phyloP scores from a whole-genome alignment of 1,139 yeast species.

The Zygotorulaspora mrakii region DNA sequence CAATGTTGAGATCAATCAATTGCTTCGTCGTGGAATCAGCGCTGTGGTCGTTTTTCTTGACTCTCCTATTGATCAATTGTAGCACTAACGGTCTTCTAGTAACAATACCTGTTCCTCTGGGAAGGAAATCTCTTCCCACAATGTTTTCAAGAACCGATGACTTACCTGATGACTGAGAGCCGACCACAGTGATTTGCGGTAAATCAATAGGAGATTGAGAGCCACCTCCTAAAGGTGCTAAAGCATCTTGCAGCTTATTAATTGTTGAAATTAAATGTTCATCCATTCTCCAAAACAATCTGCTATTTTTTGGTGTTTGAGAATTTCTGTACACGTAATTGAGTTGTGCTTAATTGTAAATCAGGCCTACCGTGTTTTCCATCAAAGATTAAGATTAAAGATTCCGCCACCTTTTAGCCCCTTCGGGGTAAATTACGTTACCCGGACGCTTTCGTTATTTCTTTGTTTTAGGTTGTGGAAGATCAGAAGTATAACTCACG shows the following conservation, averaged over 20 bases:
- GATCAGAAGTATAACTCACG: no score
- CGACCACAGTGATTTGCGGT: conserved; percentile 95
- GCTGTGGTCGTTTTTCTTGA: conserved; percentile 29
- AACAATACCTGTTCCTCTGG: conserved; percentile 94
- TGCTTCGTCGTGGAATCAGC: conserved; percentile 34
- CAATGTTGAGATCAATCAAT: conserved; percentile 38
- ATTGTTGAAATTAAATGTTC: conserved; percentile 85
- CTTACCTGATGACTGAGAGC: conserved; percentile 93
- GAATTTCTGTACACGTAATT: no score
- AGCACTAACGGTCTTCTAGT: conserved; percentile 88
- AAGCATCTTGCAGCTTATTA: conserved; percentile 88
- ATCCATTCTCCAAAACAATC: conserved; percentile 63
- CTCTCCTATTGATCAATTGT: conserved; percentile 71
- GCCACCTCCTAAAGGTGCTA: conserved; percentile 90
- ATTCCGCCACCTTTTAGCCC: conserved; percentile 14
- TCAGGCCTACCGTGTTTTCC: conserved; percentile 1
- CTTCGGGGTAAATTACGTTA: conserved; percentile 6
- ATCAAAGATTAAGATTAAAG: neutral
- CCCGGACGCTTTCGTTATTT: no score
- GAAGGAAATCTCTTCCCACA: conserved; percentile 91
- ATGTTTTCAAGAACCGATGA: conserved; percentile 91
- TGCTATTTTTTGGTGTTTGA: no score
- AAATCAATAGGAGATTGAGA: conserved; percentile 81
- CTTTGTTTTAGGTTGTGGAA: no score
- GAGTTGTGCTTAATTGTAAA: no score